Base-by-base conservation (phyloP, 2,329 filamentous ascomycete species). In the Hymenoscyphus repandus region DNA sequence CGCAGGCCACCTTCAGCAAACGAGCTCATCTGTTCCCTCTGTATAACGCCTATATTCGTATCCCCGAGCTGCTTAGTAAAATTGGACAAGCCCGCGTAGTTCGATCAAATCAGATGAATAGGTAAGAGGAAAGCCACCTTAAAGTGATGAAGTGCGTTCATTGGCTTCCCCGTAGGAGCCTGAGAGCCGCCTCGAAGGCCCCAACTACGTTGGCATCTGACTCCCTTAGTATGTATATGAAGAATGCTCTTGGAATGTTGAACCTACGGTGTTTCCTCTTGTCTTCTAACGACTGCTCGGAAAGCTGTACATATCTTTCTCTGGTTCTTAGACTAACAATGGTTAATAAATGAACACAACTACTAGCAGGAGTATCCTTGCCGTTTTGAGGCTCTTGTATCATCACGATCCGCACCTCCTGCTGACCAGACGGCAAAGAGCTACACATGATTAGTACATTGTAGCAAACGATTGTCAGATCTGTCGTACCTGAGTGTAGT, bases 391-490 rank as follows among this genome's bases (percentile, higher is more conserved):
- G 88, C 86, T 50, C 91, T 80, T 52, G 85, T 83, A 49, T 87
- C 83, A 66, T 96, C 91, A 54, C 88, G 83, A 10, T 75, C 71
- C 31, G 83, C 78, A 1, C 86, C 85, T 11, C 86, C 81, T 17
- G 84, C 76, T 20, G 88, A 86, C 90, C 91, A 96, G 9, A 33
- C 83, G 72, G 51, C 78, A 77, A 67, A 95, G 95, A 65, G 86
- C 87, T 82, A 75, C 56, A 86, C 89, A 55, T 91, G 84, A 17
- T 80, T 74, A 47, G 18, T 1, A 37, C 10, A 37, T 13, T 17
- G 34, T 6, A 11, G n/a, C 4, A 5, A 13, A 13, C 3, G 15
- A 13, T 17, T 13, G 3, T 13, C 12, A 41, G 13, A 41, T n/a
- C 38, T 17, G 12, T 13, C 12, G 10, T 41, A 41, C 38, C 11